Evolutionary conservation across 345 rosid genomes (phyloP).

Genomic region (Salix caprea): DNA sequence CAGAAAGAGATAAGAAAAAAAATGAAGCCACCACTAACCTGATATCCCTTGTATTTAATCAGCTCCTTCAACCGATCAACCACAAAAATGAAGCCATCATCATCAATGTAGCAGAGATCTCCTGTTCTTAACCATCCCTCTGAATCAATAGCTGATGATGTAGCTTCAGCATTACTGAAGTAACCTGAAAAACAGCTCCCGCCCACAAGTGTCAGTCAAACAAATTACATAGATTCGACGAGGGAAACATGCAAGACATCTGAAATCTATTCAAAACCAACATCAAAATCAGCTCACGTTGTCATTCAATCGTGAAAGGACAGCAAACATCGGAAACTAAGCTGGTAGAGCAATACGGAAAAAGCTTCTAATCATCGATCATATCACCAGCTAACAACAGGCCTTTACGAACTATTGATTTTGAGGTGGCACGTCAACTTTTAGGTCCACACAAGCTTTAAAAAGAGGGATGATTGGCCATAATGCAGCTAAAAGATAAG

Average conservation of each 20-base stretch:
- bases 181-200: constrained; percentile 50
- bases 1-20: neutral
- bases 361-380: neutral
- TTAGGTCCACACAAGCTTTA: neutral
- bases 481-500: neutral
- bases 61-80: constrained; percentile 92
- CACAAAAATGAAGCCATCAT: constrained; percentile 72
- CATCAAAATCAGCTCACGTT: neutral
- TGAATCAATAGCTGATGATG: constrained; percentile 63
- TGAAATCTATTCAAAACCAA: neutral
- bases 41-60: constrained; percentile 90
- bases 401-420: neutral
- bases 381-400: neutral
- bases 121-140: constrained; percentile 98
- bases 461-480: neutral
- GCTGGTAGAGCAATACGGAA: neutral
- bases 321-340: neutral
- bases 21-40: constrained; percentile 35
- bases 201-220: neutral
- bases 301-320: neutral
- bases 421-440: neutral
- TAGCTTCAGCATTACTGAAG: constrained; percentile 70
- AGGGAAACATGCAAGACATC: neutral
- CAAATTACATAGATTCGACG: neutral
- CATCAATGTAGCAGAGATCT: constrained; percentile 79